These are phyloP conservation scores for Citrus mangshanensis DNA, from an alignment of 345 rosid genomes.

Conservation along the genomic window DNA sequence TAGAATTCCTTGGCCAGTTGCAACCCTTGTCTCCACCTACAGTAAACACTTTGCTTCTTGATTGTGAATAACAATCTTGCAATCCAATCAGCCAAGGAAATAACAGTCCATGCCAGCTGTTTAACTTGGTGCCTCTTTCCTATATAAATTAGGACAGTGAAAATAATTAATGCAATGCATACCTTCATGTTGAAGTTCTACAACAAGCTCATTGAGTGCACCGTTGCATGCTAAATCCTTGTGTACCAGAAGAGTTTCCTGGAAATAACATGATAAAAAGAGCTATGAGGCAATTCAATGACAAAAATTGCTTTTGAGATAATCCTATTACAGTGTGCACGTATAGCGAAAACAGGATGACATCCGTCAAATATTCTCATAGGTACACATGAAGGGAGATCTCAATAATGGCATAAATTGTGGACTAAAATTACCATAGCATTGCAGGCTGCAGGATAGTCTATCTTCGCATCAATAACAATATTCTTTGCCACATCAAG, in stretches of 20 bases:
- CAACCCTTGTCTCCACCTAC: background rate
- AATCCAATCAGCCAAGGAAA: background rate
- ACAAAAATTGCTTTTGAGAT: background rate
- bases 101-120: background rate
- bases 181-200: conserved; percentile 31
- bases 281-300: background rate
- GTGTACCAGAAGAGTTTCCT: conserved; percentile 40
- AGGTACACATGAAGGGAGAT: background rate
- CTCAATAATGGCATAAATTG: background rate
- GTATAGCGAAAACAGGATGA: background rate
- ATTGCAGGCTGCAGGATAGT: conserved; percentile 97
- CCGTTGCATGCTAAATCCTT: conserved; percentile 19
- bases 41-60: background rate
- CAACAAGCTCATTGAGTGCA: conserved; percentile 15
- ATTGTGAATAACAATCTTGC: background rate
- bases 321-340: background rate
- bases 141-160: background rate
- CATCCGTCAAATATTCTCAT: background rate
- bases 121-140: background rate
- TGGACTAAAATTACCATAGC: conserved; percentile 65
- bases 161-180: conserved; percentile 3
- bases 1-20: background rate
- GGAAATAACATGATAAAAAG: background rate
- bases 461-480: conserved; percentile 87
- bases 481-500: conserved; percentile 74